These are phyloP conservation scores for Ambrosia trifida DNA, from an alignment of 129 eudicot genomes.

Conservation along the genomic window DNA sequence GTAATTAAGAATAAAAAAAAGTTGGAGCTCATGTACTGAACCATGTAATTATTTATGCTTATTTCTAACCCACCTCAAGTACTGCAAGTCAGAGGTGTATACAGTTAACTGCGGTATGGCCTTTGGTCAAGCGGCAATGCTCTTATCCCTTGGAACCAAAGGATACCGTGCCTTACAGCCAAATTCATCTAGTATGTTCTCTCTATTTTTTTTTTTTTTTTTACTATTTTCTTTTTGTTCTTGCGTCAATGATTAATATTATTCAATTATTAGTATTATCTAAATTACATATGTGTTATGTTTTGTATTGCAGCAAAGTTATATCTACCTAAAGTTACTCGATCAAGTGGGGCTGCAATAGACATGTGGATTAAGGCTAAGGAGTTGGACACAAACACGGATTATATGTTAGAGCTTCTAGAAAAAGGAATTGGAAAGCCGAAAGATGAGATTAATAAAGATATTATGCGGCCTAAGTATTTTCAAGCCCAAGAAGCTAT, in stretches of 20 bases:
- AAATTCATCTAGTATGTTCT: slow-evolving; percentile 62
- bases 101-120: slow-evolving; percentile 80
- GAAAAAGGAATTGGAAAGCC: slow-evolving; percentile 77
- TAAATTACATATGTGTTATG: background rate
- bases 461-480: slow-evolving; percentile 56
- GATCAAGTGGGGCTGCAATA: slow-evolving; percentile 65
- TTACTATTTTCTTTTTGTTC: slow-evolving; percentile 42
- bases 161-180: slow-evolving; percentile 72
- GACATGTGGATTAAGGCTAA: slow-evolving; percentile 94
- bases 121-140: slow-evolving; percentile 96
- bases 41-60: background rate
- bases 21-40: background rate
- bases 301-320: slow-evolving; percentile 61
- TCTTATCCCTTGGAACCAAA: slow-evolving; percentile 75
- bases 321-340: slow-evolving; percentile 64
- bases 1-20: background rate
- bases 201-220: too few species aligned
- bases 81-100: slow-evolving; percentile 59
- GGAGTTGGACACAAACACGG: slow-evolving; percentile 70
- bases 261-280: background rate
- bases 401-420: slow-evolving; percentile 59
- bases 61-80: slow-evolving; percentile 32
- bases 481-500: slow-evolving; percentile 71
- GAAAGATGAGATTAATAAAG: slow-evolving; percentile 67
- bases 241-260: background rate